Conservation (phyloP, 2,329 filamentous ascomycete genomes). For the Botrytis byssoidea region DNA sequence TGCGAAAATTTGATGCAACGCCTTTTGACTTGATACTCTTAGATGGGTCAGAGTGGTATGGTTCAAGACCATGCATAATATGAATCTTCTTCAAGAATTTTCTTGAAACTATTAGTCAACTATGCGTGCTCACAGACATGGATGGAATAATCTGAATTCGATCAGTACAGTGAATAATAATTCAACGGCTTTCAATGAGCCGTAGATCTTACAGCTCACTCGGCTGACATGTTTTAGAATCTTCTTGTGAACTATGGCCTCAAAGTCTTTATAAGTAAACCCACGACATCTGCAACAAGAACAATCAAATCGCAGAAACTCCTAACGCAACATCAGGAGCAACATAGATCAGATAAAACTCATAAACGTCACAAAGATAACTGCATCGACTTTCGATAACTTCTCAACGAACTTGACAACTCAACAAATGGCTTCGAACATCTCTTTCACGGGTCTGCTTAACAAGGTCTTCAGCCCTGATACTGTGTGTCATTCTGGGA, state of each 20-base stretch:
- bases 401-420: neutral
- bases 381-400: neutral
- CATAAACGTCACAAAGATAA: neutral
- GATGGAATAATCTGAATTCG: neutral
- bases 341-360: neutral
- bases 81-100: neutral
- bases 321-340: neutral
- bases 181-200: rapidly evolving
- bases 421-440: neutral
- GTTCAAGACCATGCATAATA: neutral
- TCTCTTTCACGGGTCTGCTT: neutral
- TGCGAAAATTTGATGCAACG: neutral
- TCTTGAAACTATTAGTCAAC: neutral
- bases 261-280: neutral
- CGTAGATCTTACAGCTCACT: neutral
- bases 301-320: neutral
- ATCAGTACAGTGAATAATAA: neutral
- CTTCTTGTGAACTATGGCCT: neutral
- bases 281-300: neutral
- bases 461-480: rapidly evolving
- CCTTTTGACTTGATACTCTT: neutral
- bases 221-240: neutral
- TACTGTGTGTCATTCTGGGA: neutral
- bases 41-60: neutral
- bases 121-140: neutral